Percentiles rank a stretch among this genome's conserved stretches.
Evolutionary conservation across 2,329 filamentous ascomycete species (phyloP).

Genomic region (Phoma sp.): DNA sequence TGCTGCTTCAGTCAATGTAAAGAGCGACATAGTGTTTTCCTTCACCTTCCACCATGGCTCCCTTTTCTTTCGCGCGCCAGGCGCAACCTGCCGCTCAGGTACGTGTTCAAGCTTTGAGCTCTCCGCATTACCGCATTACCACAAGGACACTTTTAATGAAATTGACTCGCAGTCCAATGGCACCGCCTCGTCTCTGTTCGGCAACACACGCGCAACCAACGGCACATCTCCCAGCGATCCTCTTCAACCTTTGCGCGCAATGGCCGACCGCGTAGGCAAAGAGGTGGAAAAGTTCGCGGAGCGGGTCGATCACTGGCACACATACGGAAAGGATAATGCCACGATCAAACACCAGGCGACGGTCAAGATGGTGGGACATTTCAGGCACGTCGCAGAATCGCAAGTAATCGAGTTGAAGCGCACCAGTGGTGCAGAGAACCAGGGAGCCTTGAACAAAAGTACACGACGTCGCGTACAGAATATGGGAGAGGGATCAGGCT

Average conservation of each 20-base stretch:
- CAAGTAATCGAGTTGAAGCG: constrained; percentile 55
- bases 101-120: constrained; percentile 13
- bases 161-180: constrained; percentile 17
- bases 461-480: constrained; percentile 42
- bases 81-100: constrained; percentile 37
- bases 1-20: not conserved
- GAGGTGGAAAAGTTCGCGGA: constrained; percentile 90
- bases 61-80: constrained; percentile 35
- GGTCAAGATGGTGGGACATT: constrained; percentile 48
- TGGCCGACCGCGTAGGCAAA: constrained; percentile 72
- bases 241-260: constrained; percentile 66
- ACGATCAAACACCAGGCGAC: constrained; percentile 62
- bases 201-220: constrained; percentile 24
- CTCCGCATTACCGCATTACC: not conserved
- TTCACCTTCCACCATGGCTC: constrained; percentile 28
- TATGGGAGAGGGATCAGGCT: constrained; percentile 31
- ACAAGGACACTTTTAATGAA: not conserved
- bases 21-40: not conserved
- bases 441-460: constrained; percentile 39
- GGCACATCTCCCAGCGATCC: constrained; percentile 47
- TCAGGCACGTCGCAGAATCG: constrained; percentile 59
- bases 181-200: constrained; percentile 19
- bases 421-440: constrained; percentile 49
- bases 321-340: constrained; percentile 33
- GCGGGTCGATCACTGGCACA: constrained; percentile 74